A percentile compares a stretch with the other conserved stretches of the same genome.
phyloP scores from a whole-genome alignment of 1,139 yeast species.

The Schizosaccharomyces versatilis region DNA sequence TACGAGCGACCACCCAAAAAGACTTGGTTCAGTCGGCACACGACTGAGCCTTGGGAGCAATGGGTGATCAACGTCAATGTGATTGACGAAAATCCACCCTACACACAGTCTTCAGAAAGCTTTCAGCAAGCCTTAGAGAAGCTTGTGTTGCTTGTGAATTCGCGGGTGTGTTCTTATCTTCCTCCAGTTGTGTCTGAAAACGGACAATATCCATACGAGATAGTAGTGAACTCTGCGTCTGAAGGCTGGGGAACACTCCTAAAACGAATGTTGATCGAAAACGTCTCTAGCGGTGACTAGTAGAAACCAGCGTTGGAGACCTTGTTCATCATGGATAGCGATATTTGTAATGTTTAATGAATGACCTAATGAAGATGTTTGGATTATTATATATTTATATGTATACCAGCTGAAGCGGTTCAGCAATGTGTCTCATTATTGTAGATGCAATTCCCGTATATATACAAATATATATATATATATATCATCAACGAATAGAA shows the following conservation, averaged over 20 bases:
- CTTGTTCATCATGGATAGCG: no score
- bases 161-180: background rate
- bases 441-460: no score
- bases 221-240: background rate
- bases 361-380: no score
- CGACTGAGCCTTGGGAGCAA: background rate
- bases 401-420: no score
- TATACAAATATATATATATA: no score
- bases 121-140: background rate
- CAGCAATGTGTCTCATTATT: no score
- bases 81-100: background rate
- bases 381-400: no score
- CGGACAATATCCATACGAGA: background rate
- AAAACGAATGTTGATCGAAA: slow-evolving; percentile 1
- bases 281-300: background rate
- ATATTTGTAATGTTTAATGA: no score
- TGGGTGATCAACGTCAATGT: background rate
- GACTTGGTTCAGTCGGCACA: background rate
- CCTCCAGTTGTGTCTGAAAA: background rate
- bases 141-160: background rate
- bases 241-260: slow-evolving; percentile 1
- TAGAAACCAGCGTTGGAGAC: background rate
- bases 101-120: background rate
- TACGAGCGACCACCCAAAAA: background rate
- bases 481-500: no score